Evolutionary conservation across 2,329 filamentous ascomycete species (phyloP), one percentile per base, ranked within the genome.

Genomic region (Claviceps africana): DNA sequence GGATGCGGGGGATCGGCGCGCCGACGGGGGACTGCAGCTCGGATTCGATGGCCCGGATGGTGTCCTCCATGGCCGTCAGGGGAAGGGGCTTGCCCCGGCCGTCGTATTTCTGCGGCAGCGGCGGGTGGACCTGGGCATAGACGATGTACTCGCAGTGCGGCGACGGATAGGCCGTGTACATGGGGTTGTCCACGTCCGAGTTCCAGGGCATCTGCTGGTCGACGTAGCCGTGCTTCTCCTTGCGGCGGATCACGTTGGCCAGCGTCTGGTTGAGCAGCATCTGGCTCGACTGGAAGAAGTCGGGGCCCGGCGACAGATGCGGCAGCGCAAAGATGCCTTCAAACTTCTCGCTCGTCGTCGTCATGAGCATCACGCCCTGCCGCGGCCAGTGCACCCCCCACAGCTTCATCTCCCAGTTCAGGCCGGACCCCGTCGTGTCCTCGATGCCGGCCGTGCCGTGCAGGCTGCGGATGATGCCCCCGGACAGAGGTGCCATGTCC

Each of bases 291-390:
- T 70, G 64, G 64, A 80, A 81, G 61, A 76, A 81, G 48, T 78
- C 72, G 3, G 70, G 63, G 21, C 71, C 67, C 0, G 87, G 77
- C 0, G 86, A 75, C 50, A 98, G 76, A 66, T 97, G 89, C 28
- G 93, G 90, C 47, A 97, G 71, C 2, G 83, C 86, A 65, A 95
- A 95, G 52, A 97, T 83, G 44, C 93, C 90, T n/a, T 85, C 81
- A 62, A 93, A 93, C 71, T 95, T 96, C 63, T 95, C 86, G 66
- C 89, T 96, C 47, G 89, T 91, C 0, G 91, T 96, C 1, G 85
- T 87, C 63, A 97, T 71, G 37, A 97, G 71, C 48, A 93, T 79
- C 15, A 82, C 79, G 1, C 93, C 93, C 56, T 85, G 79, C n/a
- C 78, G 76, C 39, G 85, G 82, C 74, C 89, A 94, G 70, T 97